Percentiles rank a stretch among this genome's conserved stretches.
Conservation (phyloP, 1,284 basidiomycete genomes). For the Cryptococcus sp. region DNA sequence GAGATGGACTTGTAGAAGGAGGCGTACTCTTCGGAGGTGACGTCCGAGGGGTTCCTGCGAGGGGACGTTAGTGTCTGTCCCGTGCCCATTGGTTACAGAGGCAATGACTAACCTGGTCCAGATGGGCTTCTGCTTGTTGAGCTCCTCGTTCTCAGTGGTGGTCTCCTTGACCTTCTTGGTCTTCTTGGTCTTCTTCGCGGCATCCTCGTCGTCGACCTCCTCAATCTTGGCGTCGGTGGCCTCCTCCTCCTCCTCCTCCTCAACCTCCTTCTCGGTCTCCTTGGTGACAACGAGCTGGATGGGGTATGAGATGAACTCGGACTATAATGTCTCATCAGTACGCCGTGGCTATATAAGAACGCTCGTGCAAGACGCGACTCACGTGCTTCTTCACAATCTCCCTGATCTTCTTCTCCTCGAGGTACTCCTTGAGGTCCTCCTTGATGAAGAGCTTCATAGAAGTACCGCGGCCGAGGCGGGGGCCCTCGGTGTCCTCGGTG, state of each 20-base stretch:
- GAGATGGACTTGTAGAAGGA: slow-evolving; percentile 99
- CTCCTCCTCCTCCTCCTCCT: slow-evolving; percentile 60
- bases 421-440: slow-evolving; percentile 98
- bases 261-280: slow-evolving; percentile 97
- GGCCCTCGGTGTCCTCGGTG: slow-evolving; percentile 86
- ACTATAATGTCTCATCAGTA: slow-evolving; percentile 47
- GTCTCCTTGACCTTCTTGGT: slow-evolving; percentile 95
- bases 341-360: neutral
- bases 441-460: slow-evolving; percentile 95
- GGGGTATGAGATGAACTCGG: slow-evolving; percentile 99
- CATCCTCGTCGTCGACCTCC: slow-evolving; percentile 73
- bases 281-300: slow-evolving; percentile 98
- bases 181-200: slow-evolving; percentile 74
- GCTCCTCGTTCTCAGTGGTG: slow-evolving; percentile 88
- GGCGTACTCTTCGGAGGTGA: slow-evolving; percentile 87
- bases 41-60: slow-evolving; percentile 81
- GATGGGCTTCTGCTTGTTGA: slow-evolving; percentile 99
- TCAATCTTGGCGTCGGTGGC: slow-evolving; percentile 68
- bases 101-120: slow-evolving; percentile 71
- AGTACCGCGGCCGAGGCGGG: slow-evolving; percentile 88
- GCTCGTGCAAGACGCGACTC: slow-evolving; percentile 20
- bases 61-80: neutral
- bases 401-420: slow-evolving; percentile 99
- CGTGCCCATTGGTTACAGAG: neutral
- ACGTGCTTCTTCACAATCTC: slow-evolving; percentile 99